phyloP scores from a whole-genome alignment of 169 alveolate species.

The Plasmodium yoelii region DNA sequence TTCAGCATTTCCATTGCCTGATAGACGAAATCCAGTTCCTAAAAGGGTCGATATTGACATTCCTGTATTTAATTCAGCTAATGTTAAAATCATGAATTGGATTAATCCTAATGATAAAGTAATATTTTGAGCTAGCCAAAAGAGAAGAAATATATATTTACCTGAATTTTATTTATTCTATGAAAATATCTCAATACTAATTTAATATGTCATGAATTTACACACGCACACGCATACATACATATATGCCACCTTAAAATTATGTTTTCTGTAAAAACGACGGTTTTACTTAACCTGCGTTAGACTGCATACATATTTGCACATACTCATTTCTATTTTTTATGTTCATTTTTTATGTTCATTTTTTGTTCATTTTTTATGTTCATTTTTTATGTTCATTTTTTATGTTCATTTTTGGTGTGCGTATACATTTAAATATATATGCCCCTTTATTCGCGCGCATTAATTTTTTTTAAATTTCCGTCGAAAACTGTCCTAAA shows the following conservation, averaged over 20 bases:
- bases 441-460: too few relatives aligned
- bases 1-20: slow-evolving; percentile 83
- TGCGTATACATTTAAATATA: too few relatives aligned
- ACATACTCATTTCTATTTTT: too few relatives aligned
- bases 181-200: not conserved
- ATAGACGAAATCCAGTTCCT: slow-evolving; percentile 89
- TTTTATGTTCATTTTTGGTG: too few relatives aligned
- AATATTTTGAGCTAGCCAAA: slow-evolving; percentile 75
- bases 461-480: too few relatives aligned
- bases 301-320: too few relatives aligned
- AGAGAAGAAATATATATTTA: not conserved
- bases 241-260: not conserved
- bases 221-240: slow-evolving; percentile 1
- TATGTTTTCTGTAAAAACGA: too few relatives aligned
- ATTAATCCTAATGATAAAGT: slow-evolving; percentile 91
- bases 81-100: slow-evolving; percentile 91
- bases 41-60: slow-evolving; percentile 92
- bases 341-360: too few relatives aligned
- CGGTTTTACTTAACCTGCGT: too few relatives aligned
- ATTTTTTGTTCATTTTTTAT: too few relatives aligned
- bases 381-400: too few relatives aligned
- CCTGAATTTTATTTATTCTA: not conserved
- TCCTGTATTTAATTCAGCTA: slow-evolving; percentile 84
- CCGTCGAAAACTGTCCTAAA: too few relatives aligned
- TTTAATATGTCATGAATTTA: not conserved